phyloP scores from a whole-genome alignment of 2,329 filamentous ascomycete species.

The Epichloe coenophiala region DNA sequence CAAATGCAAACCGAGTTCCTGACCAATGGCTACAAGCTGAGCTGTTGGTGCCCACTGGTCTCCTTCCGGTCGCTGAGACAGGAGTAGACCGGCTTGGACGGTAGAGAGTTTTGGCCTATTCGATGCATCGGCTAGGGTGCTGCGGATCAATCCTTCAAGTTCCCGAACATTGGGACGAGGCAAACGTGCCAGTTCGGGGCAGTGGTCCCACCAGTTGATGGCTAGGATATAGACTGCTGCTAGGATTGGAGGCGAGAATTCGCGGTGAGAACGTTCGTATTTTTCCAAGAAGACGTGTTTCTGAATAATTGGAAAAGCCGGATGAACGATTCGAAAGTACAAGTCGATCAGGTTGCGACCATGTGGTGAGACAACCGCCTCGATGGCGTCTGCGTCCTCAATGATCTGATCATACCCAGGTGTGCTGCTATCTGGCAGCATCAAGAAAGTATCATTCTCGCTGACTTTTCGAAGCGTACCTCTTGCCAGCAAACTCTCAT shows the following conservation, averaged over 20 bases:
- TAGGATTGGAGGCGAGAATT: conserved; percentile 63
- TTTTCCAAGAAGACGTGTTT: conserved; percentile 70
- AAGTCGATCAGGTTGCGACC: conserved; percentile 66
- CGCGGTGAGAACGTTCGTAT: conserved; percentile 57
- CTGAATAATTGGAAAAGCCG: conserved; percentile 70
- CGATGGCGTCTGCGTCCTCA: conserved; percentile 58
- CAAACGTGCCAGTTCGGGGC: conserved; percentile 47
- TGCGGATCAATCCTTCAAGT: conserved; percentile 60
- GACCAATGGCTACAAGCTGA: conserved; percentile 73
- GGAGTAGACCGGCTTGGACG: conserved; percentile 60
- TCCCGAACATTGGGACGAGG: conserved; percentile 59
- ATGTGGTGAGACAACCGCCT: conserved; percentile 62
- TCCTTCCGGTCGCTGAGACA: conserved; percentile 62
- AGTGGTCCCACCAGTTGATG: conserved; percentile 77
- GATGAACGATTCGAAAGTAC: conserved; percentile 72
- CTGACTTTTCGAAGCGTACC: conserved; percentile 63
- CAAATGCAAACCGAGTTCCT: conserved; percentile 79
- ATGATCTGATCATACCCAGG: conserved; percentile 57
- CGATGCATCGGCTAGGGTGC: conserved; percentile 62
- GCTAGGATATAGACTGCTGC: conserved; percentile 76
- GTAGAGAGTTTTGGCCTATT: conserved; percentile 71
- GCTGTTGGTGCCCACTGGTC: conserved; percentile 77
- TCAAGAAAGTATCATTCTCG: conserved; percentile 65
- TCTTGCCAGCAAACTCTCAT: conserved; percentile 61
- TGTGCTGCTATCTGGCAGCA: conserved; percentile 62